A percentile compares a stretch with the other conserved stretches of the same genome.
These are phyloP conservation scores for Kurtzmaniella quercitrusa DNA, from an alignment of 1,139 yeast species.

Conservation along the genomic window DNA sequence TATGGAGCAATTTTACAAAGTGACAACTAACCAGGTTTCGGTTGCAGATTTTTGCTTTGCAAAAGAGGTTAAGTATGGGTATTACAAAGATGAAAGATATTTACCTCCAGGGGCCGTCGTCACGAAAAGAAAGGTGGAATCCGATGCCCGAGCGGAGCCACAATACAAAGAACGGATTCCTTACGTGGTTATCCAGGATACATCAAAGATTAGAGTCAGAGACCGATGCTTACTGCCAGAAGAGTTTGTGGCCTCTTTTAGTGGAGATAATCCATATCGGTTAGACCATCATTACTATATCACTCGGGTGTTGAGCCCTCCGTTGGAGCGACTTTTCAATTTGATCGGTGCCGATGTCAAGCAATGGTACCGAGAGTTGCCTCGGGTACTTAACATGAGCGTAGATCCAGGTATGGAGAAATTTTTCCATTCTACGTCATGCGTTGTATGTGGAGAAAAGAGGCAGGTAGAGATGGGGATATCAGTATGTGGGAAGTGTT, in stretches of 20 bases:
- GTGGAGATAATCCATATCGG: constrained; percentile 29
- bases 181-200: constrained; percentile 71
- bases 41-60: constrained; percentile 88
- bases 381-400: constrained; percentile 28
- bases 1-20: constrained; percentile 59
- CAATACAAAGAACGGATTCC: constrained; percentile 88
- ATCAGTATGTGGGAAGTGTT: constrained; percentile 30
- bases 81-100: constrained; percentile 64
- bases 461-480: constrained; percentile 6
- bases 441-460: constrained; percentile 14
- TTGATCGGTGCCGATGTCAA: constrained; percentile 76
- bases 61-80: constrained; percentile 81
- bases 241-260: constrained; percentile 48
- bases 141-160: constrained; percentile 74
- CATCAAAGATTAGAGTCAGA: constrained; percentile 58
- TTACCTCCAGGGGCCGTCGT: constrained; percentile 92
- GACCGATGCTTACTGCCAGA: constrained; percentile 82
- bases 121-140: constrained; percentile 55
- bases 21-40: constrained; percentile 56
- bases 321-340: constrained; percentile 78
- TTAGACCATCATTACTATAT: constrained; percentile 86
- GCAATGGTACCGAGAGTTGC: constrained; percentile 76
- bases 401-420: constrained; percentile 13
- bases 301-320: constrained; percentile 78
- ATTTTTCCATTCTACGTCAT: constrained; percentile 14